Base-by-base conservation (phyloP, 2,329 filamentous ascomycete genomes). In the Colletotrichum magnum region DNA sequence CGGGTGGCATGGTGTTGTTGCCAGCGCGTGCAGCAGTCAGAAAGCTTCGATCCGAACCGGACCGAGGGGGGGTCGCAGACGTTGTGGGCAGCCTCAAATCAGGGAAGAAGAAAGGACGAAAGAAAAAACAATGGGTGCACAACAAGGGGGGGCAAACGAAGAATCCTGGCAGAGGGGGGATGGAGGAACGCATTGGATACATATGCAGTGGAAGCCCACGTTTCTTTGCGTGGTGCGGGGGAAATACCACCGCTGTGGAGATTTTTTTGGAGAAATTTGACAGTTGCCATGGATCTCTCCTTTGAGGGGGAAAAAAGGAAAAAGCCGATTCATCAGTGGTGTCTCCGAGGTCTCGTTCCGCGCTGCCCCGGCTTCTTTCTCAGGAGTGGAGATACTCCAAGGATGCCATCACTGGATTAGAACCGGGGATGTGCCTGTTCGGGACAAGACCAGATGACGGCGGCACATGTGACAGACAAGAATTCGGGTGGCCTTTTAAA, bases 41-140 rank as follows among this genome's bases (percentile, higher is more conserved):
- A 7, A 36, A 51, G 36, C 21, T 50, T 76, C 76, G 76, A 72
- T 74, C 77, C 76, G 76, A 75, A 64, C 71, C 79, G 79, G 78
- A 70, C 76, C 77, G 78, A 78, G 43, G 53, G 32, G 59, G 56
- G 52, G 41, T 43, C 59, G 58, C 28, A 45, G 52, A 52, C 39
- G 36, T 64, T 64, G 58, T 36, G 54, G 60, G 50, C 39, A 41
- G 16, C 39, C 36, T 26, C 28, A n/a, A 43, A 58, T 7, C 12
- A 13, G n/a, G 48, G 47, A 50, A 67, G 47, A 50, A 43, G 63
- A 65, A 69, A 65, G 9, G 10, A 36, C 21, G 36, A n/a, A 15
- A 18, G 18, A 18, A 43, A n/a, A 72, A 64, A 58, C 61, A 58
- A 68, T 62, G 57, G 63, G 58, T 50, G 58, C 52, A 54, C 63